Evolutionary conservation across 179 eudicot species (phyloP).

Genomic region (Sideroxylon spinosum): DNA sequence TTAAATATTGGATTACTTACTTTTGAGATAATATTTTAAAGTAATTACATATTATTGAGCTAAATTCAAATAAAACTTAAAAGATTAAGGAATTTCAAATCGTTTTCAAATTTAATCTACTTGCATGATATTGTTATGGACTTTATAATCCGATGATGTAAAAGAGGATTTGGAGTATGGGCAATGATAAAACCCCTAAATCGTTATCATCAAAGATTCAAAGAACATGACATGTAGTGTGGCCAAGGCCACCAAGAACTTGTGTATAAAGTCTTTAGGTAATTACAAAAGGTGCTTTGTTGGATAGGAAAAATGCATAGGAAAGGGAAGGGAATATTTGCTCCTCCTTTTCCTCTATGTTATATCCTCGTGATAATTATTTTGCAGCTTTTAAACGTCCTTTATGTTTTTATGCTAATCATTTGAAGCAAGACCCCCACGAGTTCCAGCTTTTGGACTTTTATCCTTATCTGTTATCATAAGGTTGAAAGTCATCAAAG

Average conservation of each 20-base stretch:
- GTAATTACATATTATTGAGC: no score
- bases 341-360: background rate
- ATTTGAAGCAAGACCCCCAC: conserved; percentile 12
- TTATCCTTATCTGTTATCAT: background rate
- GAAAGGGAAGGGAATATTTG: background rate
- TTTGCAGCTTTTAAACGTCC: background rate
- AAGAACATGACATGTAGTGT: background rate
- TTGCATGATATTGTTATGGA: no score
- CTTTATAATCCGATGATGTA: background rate
- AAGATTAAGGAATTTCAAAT: no score
- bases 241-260: background rate
- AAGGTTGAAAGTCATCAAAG: no score
- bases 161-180: background rate
- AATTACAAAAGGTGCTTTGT: background rate
- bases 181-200: background rate
- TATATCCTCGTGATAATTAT: no score
- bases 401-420: background rate
- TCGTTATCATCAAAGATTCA: background rate
- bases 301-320: background rate
- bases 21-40: no score
- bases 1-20: no score
- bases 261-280: background rate
- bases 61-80: no score
- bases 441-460: conserved; percentile 3
- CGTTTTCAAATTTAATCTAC: no score